Evolutionary conservation across 305 asterid genomes (phyloP).

Genomic region (Solanum hybrid): DNA sequence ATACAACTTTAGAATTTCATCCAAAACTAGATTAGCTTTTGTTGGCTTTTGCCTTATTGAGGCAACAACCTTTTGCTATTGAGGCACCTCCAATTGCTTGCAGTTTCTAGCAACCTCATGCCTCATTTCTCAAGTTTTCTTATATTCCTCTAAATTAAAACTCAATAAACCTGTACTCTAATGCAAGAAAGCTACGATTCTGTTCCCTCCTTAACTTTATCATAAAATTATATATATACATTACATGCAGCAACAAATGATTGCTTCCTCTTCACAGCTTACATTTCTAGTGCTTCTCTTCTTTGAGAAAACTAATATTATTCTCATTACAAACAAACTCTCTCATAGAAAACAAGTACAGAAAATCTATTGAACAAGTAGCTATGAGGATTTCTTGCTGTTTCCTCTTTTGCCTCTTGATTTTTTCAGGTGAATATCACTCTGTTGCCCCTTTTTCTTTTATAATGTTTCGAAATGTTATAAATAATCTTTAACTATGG

Average conservation of each 20-base stretch:
- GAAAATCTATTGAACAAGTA: neutral
- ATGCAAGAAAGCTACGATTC: constrained; percentile 94
- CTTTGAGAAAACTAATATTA: constrained; percentile 10
- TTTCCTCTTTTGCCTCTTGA: constrained; percentile 29
- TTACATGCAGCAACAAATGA: constrained; percentile 18
- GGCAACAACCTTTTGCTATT: constrained; percentile 36
- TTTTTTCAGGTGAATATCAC: constrained; percentile 46
- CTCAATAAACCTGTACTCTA: constrained; percentile 33
- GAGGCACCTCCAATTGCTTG: constrained; percentile 68
- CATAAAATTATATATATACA: constrained; percentile 29
- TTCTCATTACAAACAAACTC: neutral
- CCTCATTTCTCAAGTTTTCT: constrained; percentile 80
- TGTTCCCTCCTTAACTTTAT: constrained; percentile 13
- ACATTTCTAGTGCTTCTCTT: constrained; percentile 19
- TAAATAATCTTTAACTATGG: neutral
- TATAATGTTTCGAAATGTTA: neutral
- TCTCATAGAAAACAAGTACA: neutral
- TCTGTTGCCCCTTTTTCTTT: neutral
- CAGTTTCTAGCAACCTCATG: constrained; percentile 49
- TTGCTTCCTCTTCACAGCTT: constrained; percentile 40
- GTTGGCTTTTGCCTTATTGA: constrained; percentile 29
- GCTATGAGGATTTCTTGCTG: constrained; percentile 25
- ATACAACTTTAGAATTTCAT: neutral
- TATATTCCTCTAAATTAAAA: constrained; percentile 54
- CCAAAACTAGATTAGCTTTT: constrained; percentile 13